Base-by-base conservation (phyloP, 768 basidiomycete species). In the Serendipita vermifera region DNA sequence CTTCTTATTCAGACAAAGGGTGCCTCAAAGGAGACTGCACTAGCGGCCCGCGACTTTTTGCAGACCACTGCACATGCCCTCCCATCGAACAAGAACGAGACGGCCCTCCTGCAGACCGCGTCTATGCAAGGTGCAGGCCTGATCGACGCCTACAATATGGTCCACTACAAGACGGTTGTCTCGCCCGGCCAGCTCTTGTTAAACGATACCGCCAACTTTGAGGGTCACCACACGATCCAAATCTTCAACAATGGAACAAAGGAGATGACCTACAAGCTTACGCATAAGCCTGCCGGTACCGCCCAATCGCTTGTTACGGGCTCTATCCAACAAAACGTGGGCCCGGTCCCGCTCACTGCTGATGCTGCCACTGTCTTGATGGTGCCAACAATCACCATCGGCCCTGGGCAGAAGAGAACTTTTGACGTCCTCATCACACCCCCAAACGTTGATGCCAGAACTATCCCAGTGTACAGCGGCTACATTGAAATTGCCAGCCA, bases 151-250 rank as follows among this genome's bases (percentile, higher is more conserved):
- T 70, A 66, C 59, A 63, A 67, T 33, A 68, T 71, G 4, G 61
- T 72, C 55, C 60, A 65, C 40, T 62, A 63, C 33, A 62, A 59
- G 17, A 61, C 69, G 5, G 35, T 65, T 33, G 39, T 73, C 51
- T 59, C 64, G 11, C 70, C 71, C 2, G 60, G 65, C 27, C 64
- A 69, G 54, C 59, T 73, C 20, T 41, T 64, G 24, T 62, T 73
- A 27, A 75, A 75, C 62, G 73, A 73, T 59, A 73, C 72, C 2
- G 64, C 64, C 29, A 59, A 67, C 62, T 62, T 66, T 55, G 38
- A 59, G 6, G 54, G 51, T 1, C 55, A 27, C 36, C 33, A 57
- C 31, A 48, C 43, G 41, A 48, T 57, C 33, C 46, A 43, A 22
- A 51, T 57, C 33, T 48, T 20, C 32, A 57, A 57, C 56, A 57